phyloP scores from a whole-genome alignment of 257 asterid genomes.

The Osmanthus fragrans region DNA sequence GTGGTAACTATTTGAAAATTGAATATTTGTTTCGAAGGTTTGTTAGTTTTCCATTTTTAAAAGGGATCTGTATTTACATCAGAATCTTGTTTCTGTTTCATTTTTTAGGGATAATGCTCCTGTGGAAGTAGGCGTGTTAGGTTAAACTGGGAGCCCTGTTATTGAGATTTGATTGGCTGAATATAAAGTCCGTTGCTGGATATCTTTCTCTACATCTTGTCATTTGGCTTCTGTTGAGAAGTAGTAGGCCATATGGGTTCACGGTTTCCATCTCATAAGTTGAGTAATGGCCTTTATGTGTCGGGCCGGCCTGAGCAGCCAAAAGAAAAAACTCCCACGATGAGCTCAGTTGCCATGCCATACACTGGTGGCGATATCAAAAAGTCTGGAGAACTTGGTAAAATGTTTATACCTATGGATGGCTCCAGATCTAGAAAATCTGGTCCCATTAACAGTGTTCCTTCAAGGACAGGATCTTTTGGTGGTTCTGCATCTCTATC shows the following conservation, averaged over 20 bases:
- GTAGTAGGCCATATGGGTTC: conserved; percentile 52
- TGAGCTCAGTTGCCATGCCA: conserved; percentile 70
- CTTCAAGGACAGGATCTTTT: conserved; percentile 61
- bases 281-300: conserved; percentile 75
- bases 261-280: conserved; percentile 72
- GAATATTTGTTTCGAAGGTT: conserved; percentile 1
- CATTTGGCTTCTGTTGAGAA: conserved; percentile 27
- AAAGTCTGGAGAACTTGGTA: conserved; percentile 82
- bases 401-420: conserved; percentile 65
- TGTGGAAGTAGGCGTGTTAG: conserved; percentile 21
- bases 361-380: conserved; percentile 84
- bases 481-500: conserved; percentile 57
- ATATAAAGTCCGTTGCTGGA: conserved; percentile 11
- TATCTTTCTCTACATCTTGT: conserved; percentile 11
- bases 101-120: conserved; percentile 33
- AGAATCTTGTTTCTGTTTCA: conserved; percentile 11
- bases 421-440: conserved; percentile 65
- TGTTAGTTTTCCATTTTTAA: conserved; percentile 1
- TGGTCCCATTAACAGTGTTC: conserved; percentile 63
- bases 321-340: conserved; percentile 56
- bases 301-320: conserved; percentile 82
- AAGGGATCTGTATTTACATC: conserved; percentile 1
- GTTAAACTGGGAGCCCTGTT: conserved; percentile 21
- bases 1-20: background rate
- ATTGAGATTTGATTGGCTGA: conserved; percentile 5